Conservation (phyloP, 768 basidiomycete genomes). For the Royoungia palumana region DNA sequence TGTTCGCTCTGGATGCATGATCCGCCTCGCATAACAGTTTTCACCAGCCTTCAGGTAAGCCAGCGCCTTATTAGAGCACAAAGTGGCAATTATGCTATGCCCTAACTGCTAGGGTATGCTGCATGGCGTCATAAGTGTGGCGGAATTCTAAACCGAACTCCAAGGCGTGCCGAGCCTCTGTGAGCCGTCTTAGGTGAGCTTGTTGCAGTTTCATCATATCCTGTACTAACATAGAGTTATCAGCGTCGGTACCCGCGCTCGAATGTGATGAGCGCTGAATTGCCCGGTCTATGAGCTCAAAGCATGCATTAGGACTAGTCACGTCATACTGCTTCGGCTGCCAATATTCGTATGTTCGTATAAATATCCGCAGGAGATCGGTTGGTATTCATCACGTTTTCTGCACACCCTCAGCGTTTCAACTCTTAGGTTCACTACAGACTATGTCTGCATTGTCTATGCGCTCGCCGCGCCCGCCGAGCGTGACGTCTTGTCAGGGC, state of each 20-base stretch:
- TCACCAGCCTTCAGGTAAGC: too few relatives aligned
- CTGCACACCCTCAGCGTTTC: neutral
- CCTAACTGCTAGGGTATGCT: neutral
- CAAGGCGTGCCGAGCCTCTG: neutral
- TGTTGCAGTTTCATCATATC: neutral
- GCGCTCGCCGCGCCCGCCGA: conserved; percentile 13
- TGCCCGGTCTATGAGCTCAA: neutral
- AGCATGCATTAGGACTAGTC: conserved; percentile 7
- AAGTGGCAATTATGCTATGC: neutral
- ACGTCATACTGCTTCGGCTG: conserved; percentile 11
- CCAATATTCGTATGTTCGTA: conserved; percentile 7
- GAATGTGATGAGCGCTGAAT: neutral
- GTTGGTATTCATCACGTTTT: conserved; percentile 3
- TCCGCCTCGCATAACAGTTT: too few relatives aligned
- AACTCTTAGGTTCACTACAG: neutral
- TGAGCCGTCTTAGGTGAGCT: neutral
- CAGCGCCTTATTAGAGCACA: neutral
- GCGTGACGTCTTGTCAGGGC: conserved; percentile 6
- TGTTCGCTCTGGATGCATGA: too few relatives aligned
- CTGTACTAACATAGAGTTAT: neutral
- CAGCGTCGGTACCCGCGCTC: neutral
- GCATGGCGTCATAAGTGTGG: neutral
- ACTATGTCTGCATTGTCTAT: conserved; percentile 5
- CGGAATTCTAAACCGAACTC: conserved; percentile 7
- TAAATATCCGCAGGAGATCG: conserved; percentile 8